Base-by-base conservation (phyloP, 371 early-diverging fungal species). In the Mortierella sp. region DNA sequence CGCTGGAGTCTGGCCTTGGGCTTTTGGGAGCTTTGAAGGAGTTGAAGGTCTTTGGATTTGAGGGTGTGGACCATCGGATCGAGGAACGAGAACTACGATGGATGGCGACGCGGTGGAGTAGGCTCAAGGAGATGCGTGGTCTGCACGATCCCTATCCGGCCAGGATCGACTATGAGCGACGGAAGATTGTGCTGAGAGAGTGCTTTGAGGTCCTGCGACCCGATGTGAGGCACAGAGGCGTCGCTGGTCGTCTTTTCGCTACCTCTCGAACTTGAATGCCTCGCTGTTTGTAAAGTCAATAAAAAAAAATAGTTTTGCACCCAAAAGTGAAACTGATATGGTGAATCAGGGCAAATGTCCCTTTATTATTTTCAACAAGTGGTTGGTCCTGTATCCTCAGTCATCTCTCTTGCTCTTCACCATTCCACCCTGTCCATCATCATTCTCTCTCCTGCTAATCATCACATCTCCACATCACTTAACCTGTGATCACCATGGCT, bases 21-120 rank as follows among this genome's bases (percentile, higher is more conserved):
- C 31, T 26, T 1, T 55, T 55, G 31, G 55, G 16, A 16, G 16
- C 29, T 13, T 55, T 55, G 31, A 55, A 55, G 31, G 31, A 2
- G 29, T 29, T 55, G 31, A 26, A 55, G 16, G 31, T 55, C 16
- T 55, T 55, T 55, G 55, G 55, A 16, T 55, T 55, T 31, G 55
- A 55, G 26, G 31, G 55, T 11, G 14, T 55, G 55, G 55, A 53
- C 40, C 68, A 68, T 26, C 8, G 26, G 53, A 68, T 53, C 50
- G 52, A 53, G n/a, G 9, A 16, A 26, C 16, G 2, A 19, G 68
- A 68, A 53, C 26, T 68, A 16, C 40, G 24, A 22, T 68, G 68
- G 68, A 68, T 68, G 68, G 68, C 53, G 9, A 41, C 13, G 39
- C 6, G 19, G 24, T 68, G 68, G 68, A 3, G 14, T 2, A 3